A percentile compares a stretch with the other conserved stretches of the same genome.
phyloP scores from a whole-genome alignment of 1,284 basidiomycete species.

The Naganishia sp. region DNA sequence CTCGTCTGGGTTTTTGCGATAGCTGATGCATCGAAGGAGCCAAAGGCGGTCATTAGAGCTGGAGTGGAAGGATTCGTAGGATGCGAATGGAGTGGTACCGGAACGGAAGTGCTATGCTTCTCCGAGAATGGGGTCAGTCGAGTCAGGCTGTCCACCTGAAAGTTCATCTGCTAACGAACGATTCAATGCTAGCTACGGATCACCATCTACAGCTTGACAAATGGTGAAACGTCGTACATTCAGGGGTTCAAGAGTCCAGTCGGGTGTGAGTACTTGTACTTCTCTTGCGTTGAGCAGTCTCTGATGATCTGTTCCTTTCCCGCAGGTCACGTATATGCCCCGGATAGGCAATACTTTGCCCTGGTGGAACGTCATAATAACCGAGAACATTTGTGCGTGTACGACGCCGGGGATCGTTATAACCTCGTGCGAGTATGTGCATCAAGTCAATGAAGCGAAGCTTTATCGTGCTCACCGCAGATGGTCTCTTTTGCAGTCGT shows the following conservation, averaged over 20 bases:
- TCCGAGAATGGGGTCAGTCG: slow-evolving; percentile 80
- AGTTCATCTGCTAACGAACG: background rate
- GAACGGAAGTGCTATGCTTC: slow-evolving; percentile 76
- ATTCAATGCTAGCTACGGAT: slow-evolving; percentile 64
- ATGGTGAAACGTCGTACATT: slow-evolving; percentile 69
- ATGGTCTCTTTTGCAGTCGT: slow-evolving; percentile 61
- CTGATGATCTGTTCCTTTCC: slow-evolving; percentile 4
- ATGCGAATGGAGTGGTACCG: slow-evolving; percentile 82
- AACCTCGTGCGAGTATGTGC: slow-evolving; percentile 69
- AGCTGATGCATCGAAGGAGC: slow-evolving; percentile 62
- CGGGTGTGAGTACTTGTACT: slow-evolving; percentile 5
- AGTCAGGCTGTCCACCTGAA: background rate
- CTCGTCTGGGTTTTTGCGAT: slow-evolving; percentile 63
- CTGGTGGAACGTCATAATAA: slow-evolving; percentile 81
- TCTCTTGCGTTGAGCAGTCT: background rate
- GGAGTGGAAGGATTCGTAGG: slow-evolving; percentile 79
- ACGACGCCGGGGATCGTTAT: slow-evolving; percentile 69
- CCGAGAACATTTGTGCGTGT: slow-evolving; percentile 78
- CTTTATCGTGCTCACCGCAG: too few relatives aligned
- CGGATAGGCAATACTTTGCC: slow-evolving; percentile 77
- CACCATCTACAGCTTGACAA: slow-evolving; percentile 73
- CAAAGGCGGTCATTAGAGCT: slow-evolving; percentile 65
- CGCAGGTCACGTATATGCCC: slow-evolving; percentile 69
- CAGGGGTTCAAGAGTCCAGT: slow-evolving; percentile 51
- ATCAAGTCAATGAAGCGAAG: background rate